Conservation (phyloP, 164 flowering plant species). For the Magnolia kwangsiensis region DNA sequence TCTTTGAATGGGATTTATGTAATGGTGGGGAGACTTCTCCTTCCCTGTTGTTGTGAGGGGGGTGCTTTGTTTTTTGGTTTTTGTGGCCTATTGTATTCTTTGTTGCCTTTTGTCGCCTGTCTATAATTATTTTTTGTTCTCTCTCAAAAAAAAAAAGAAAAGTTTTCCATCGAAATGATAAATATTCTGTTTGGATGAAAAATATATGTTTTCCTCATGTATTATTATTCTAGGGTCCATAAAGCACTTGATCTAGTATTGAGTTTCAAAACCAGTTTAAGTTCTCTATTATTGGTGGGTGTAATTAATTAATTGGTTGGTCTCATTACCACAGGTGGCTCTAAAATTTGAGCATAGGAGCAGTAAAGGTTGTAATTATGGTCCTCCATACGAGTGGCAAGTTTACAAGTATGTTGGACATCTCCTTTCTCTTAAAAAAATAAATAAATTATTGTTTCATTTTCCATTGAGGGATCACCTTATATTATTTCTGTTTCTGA, state of each 20-base stretch:
- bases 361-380: conserved; percentile 90
- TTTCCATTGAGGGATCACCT: neutral
- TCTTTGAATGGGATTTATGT: no score
- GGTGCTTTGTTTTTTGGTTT: no score
- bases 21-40: no score
- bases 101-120: no score
- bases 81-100: no score
- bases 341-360: conserved; percentile 83
- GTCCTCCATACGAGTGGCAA: conserved; percentile 96
- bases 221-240: neutral
- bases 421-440: neutral
- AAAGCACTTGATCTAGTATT: neutral
- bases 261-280: neutral
- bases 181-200: neutral
- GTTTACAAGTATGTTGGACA: conserved; percentile 66
- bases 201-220: neutral
- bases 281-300: neutral
- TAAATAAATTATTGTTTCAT: neutral
- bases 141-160: no score
- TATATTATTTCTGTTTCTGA: neutral
- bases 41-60: no score
- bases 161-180: no score
- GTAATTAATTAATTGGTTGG: neutral
- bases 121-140: no score
- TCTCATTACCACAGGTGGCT: conserved; percentile 54